Evolutionary conservation across 495 filamentous ascomycete species (phyloP), one percentile per base, ranked within the genome.

Genomic region (Usnea hakonensis): DNA sequence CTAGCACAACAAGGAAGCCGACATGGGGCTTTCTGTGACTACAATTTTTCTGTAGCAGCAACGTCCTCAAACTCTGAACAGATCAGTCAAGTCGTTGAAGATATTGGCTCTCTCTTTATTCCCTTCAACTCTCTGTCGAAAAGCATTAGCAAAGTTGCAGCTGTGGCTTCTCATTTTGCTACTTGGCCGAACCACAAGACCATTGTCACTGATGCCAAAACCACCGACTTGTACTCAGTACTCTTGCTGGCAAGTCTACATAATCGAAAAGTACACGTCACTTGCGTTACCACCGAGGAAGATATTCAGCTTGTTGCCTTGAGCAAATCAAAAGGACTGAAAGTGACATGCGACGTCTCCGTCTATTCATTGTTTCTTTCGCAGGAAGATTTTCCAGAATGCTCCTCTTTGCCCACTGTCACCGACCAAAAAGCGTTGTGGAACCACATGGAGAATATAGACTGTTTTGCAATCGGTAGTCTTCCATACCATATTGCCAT

Each of bases 121-220:
- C 90, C 90, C 0, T 94, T 93, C 82, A 90, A 94, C 72, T 88
- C 92, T 69, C 75, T 91, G 11, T 89, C 88, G 26, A 88, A 87
- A 65, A 92, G 91, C 70, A 91, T 94, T 73, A 91, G 85, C 79
- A 90, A 90, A 76, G 89, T 92, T 43, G 87, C 90, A 21, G 84
- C 88, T 6, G 87, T 93, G 53, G 88, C 87, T 62, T 85, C 83
- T 56, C 90, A 94, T 75, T 93, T 94, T 65, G 85, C 83, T 57
- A 81, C 84, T 26, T 94, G 90, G 90, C 90, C 90, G 32, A 79
- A 79, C 4, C 86, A 84, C 76, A 94, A 94, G 75, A 88, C 89
- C 38, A 88, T 94, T 68, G 80, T 94, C 71, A 93, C 90, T 11
- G 90, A 94, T 74, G 90, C 90, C 36, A 90, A 89, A 76, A 87